Evolutionary conservation across 2,329 filamentous ascomycete genomes (phyloP).

Genomic region (Aspergillus pseudoglaucus): DNA sequence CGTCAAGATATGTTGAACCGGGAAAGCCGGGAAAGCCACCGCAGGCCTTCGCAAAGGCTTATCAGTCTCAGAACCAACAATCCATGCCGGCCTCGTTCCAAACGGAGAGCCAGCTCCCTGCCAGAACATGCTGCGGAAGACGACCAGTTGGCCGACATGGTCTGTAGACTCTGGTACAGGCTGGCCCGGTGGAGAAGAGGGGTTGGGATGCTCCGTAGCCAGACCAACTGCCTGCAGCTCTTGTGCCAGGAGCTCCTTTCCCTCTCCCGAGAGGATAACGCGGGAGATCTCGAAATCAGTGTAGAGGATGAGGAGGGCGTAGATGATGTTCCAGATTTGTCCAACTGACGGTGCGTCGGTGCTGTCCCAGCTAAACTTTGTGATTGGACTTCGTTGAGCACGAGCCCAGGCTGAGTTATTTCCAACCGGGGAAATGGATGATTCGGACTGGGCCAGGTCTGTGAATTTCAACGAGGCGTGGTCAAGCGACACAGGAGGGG

Average conservation of each 20-base stretch:
- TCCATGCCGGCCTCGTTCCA: slow-evolving; percentile 58
- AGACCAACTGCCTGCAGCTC: slow-evolving; percentile 35
- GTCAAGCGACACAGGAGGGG: slow-evolving; percentile 21
- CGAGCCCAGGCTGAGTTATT: slow-evolving; percentile 38
- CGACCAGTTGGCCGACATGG: slow-evolving; percentile 39
- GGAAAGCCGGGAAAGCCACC: slow-evolving; percentile 23
- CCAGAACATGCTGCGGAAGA: slow-evolving; percentile 58
- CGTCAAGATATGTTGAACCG: slow-evolving; percentile 38
- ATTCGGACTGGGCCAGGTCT: slow-evolving; percentile 17
- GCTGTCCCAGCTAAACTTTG: slow-evolving; percentile 28
- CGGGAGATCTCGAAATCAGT: slow-evolving; percentile 30
- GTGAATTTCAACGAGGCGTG: slow-evolving; percentile 23
- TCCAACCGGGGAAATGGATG: slow-evolving; percentile 14
- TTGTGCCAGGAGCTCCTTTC: slow-evolving; percentile 17
- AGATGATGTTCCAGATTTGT: slow-evolving; percentile 36
- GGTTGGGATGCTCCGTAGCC: slow-evolving; percentile 36
- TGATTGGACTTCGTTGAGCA: slow-evolving; percentile 23
- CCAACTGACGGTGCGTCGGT: slow-evolving; percentile 23
- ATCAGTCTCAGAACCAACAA: slow-evolving; percentile 39
- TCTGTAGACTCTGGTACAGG: slow-evolving; percentile 24
- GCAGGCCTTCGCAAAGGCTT: slow-evolving; percentile 17
- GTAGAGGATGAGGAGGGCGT: slow-evolving; percentile 29
- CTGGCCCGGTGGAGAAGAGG: slow-evolving; percentile 33
- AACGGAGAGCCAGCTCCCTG: slow-evolving; percentile 64
- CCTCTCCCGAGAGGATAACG: slow-evolving; percentile 24